Evolutionary conservation across 768 basidiomycete genomes (phyloP).

Genomic region (Termitomyces titanicus): DNA sequence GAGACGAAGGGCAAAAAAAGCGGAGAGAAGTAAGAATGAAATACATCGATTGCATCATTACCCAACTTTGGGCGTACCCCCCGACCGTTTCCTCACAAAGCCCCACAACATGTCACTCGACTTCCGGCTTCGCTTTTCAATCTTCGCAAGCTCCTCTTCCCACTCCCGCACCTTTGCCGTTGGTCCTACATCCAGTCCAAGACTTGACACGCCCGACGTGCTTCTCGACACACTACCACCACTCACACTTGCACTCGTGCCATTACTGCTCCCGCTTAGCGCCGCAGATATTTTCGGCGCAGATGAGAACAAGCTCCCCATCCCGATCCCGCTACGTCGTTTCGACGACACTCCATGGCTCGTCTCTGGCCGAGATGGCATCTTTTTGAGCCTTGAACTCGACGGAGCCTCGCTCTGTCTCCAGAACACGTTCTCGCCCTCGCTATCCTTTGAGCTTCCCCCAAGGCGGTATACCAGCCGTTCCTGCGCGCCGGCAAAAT

Average conservation of each 20-base stretch:
- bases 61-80: conserved; percentile 17
- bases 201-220: conserved; percentile 27
- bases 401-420: conserved; percentile 4
- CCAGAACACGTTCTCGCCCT: conserved; percentile 5
- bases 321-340: conserved; percentile 15
- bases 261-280: conserved; percentile 32
- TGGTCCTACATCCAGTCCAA: conserved; percentile 25
- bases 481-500: conserved; percentile 19
- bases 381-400: not conserved
- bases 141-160: conserved; percentile 74
- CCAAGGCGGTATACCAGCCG: conserved; percentile 3
- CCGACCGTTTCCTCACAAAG: conserved; percentile 33
- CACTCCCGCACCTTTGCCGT: conserved; percentile 55
- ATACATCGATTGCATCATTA: conserved; percentile 5
- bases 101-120: conserved; percentile 43
- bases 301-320: conserved; percentile 14
- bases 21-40: not conserved
- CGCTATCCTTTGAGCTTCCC: not conserved
- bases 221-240: conserved; percentile 19
- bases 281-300: conserved; percentile 21
- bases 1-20: conserved; percentile 4
- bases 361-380: conserved; percentile 10
- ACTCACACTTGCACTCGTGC: conserved; percentile 22
- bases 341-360: conserved; percentile 15
- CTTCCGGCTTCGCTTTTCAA: conserved; percentile 58